These are phyloP conservation scores for Trichoderma sp. DNA, from an alignment of 2,329 filamentous ascomycete genomes.

Conservation along the genomic window DNA sequence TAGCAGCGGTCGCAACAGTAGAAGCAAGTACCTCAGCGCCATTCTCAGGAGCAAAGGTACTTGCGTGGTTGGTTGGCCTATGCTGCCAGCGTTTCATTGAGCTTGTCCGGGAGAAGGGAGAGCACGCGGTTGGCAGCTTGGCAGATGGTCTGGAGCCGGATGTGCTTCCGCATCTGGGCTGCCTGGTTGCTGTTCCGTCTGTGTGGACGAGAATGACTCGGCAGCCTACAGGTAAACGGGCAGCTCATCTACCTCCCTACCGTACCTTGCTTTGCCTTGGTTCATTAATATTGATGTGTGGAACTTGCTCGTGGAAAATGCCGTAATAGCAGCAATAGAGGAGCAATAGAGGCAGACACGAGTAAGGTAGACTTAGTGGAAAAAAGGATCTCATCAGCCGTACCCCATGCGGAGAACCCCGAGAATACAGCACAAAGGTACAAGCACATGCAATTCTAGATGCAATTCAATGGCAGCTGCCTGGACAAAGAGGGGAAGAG, in stretches of 20 bases:
- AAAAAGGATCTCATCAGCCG: neutral
- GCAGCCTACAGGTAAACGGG: neutral
- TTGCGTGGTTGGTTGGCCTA: neutral
- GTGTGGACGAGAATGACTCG: neutral
- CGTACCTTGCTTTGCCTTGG: neutral
- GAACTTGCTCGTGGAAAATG: neutral
- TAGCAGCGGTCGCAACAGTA: neutral
- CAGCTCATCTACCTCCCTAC: neutral
- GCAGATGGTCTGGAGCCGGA: neutral
- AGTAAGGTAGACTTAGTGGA: neutral
- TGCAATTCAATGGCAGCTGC: neutral
- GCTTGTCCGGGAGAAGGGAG: neutral
- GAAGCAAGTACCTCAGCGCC: neutral
- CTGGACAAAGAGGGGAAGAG: neutral
- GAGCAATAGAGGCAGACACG: neutral
- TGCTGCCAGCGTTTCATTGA: neutral
- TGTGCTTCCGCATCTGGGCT: neutral
- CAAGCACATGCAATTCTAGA: neutral
- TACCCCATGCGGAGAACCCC: slow-evolving; percentile 1
- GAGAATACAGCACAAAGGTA: neutral
- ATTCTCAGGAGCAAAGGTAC: neutral
- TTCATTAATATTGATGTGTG: neutral
- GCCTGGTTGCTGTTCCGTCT: neutral
- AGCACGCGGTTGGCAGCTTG: neutral
- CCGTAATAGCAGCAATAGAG: neutral